Evolutionary conservation across 768 basidiomycete species (phyloP), one percentile per base, ranked within the genome.

Genomic region (Tricholoma matsutake): DNA sequence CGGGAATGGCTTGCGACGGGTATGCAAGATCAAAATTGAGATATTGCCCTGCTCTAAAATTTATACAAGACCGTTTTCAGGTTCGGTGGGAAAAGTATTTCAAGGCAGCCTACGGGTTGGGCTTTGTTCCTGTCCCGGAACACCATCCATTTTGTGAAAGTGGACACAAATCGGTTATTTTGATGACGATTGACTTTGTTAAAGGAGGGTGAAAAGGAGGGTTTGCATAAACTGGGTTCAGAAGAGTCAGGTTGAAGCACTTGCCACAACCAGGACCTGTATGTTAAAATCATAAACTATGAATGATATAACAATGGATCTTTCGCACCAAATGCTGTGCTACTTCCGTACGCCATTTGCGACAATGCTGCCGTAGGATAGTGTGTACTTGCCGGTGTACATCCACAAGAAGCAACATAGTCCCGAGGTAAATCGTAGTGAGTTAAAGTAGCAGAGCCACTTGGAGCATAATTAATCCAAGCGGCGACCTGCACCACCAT

Each of bases 11-110:
- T 29, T 63, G 63, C 5, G 91, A 92, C 2, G 91, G 92, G 71
- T 79, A 92, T 43, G 89, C 86, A 56, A 94, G 84, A 73, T 94
- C 92, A 71, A 94, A 93, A 68, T 94, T 93, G 60, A 94, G 78
- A 65, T 81, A 84, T 54, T 78, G 77, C 6, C 88, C 89, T 39
- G 83, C 88, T 53, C 90, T 92, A 63, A 35, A 53, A 35, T 32
- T 18, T 31, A 37, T 11, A 32, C 59, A 52, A n/a, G n/a, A n/a
- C 18, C 25, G 59, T 51, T 43, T 31, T 4, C 20, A 57, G 13
- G 49, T 41, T 14, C 31, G 39, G 54, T 34, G 47, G 22, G 28
- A 34, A 43, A 59, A 16, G 3, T 4, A 41, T 28, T 20, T n/a
- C 22, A 25, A 25, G 22, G 57, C 56, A 63, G 74, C 87, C 66